Percentiles rank a stretch among this genome's conserved stretches.
These are phyloP conservation scores for Rhinocladiella similis DNA, from an alignment of 2,329 filamentous ascomycete genomes.

Conservation along the genomic window DNA sequence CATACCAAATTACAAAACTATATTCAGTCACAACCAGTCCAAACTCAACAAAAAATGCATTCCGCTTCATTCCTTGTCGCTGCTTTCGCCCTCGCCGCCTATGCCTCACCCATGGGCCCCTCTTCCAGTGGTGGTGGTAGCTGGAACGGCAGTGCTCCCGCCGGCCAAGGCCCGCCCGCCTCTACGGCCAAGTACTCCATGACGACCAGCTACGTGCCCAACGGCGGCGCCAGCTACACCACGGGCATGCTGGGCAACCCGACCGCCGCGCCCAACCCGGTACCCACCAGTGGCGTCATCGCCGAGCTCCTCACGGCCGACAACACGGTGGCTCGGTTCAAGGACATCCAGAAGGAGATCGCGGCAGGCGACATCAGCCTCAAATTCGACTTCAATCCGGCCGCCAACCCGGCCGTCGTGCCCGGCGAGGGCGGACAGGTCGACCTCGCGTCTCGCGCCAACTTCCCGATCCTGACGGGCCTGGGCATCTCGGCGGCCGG, in stretches of 20 bases:
- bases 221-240: not conserved
- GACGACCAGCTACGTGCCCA: too few relatives aligned
- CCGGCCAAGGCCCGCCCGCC: slow-evolving; percentile 1
- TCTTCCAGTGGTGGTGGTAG: not conserved
- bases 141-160: slow-evolving; percentile 1
- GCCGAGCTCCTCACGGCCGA: slow-evolving; percentile 27
- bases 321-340: slow-evolving; percentile 25
- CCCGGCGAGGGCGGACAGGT: slow-evolving; percentile 33
- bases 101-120: slow-evolving; percentile 20
- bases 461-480: slow-evolving; percentile 30
- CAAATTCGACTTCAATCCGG: slow-evolving; percentile 32
- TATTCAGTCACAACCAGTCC: not conserved
- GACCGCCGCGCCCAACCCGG: slow-evolving; percentile 23
- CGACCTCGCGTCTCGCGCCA: slow-evolving; percentile 28
- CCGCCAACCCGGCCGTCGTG: slow-evolving; percentile 24
- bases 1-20: not conserved
- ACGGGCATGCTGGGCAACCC: slow-evolving; percentile 18
- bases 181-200: too few relatives aligned
- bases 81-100: slow-evolving; percentile 19
- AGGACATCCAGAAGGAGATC: slow-evolving; percentile 21
- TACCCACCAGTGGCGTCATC: slow-evolving; percentile 21
- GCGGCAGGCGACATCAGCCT: slow-evolving; percentile 22
- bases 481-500: slow-evolving; percentile 27
- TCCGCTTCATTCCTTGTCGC: slow-evolving; percentile 22
- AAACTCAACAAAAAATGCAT: slow-evolving; percentile 21